Percentiles rank a stretch among this genome's conserved stretches.
phyloP scores from a whole-genome alignment of 2,329 filamentous ascomycete genomes.

The Epichloe hybrida region DNA sequence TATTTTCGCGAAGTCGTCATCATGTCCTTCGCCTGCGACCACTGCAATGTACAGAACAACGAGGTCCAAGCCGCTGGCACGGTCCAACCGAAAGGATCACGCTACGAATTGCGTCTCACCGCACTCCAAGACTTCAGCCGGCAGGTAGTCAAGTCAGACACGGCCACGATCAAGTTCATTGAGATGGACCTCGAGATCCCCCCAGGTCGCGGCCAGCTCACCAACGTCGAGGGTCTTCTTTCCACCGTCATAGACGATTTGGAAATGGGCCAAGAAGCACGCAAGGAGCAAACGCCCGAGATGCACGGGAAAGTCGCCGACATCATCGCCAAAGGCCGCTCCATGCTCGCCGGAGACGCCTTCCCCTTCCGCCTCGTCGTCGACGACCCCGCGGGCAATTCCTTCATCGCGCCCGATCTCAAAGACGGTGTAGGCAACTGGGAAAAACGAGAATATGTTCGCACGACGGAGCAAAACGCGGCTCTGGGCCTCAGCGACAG shows the following conservation, averaged over 20 bases:
- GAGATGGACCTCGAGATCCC: slow-evolving; percentile 91
- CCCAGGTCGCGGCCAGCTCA: slow-evolving; percentile 82
- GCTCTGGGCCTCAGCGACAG: slow-evolving; percentile 63
- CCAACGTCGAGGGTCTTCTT: slow-evolving; percentile 84
- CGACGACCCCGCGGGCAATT: slow-evolving; percentile 90
- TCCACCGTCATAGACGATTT: slow-evolving; percentile 68
- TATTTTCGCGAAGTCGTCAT: slow-evolving; percentile 97
- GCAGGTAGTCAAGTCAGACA: slow-evolving; percentile 86
- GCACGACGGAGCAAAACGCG: slow-evolving; percentile 77
- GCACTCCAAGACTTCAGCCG: slow-evolving; percentile 61
- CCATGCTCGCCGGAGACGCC: slow-evolving; percentile 62
- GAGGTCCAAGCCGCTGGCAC: slow-evolving; percentile 87
- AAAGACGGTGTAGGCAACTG: slow-evolving; percentile 76
- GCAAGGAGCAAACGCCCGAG: slow-evolving; percentile 67
- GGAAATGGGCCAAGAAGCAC: slow-evolving; percentile 64
- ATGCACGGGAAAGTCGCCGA: slow-evolving; percentile 64
- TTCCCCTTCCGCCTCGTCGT: slow-evolving; percentile 83
- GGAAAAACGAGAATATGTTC: slow-evolving; percentile 69
- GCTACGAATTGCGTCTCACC: slow-evolving; percentile 72
- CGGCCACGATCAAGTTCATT: slow-evolving; percentile 72
- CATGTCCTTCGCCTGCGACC: slow-evolving; percentile 88
- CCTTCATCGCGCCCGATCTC: slow-evolving; percentile 83
- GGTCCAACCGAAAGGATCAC: slow-evolving; percentile 77
- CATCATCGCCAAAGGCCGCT: slow-evolving; percentile 58
- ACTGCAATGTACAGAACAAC: slow-evolving; percentile 83